Conservation (phyloP, 75 land plant genomes). For the Pinus taeda region DNA sequence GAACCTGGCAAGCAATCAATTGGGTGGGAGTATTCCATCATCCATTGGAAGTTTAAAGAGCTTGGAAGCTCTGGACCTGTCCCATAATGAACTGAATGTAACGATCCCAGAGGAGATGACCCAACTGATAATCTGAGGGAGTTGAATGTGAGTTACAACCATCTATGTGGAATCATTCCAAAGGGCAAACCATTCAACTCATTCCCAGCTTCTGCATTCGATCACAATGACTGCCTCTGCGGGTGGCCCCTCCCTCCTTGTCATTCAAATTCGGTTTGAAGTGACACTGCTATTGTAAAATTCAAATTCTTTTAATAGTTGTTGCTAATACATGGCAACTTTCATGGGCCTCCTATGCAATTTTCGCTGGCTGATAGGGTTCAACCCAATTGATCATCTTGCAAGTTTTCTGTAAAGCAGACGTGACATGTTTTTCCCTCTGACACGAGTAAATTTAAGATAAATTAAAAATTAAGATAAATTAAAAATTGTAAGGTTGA, state of each 20-base stretch:
- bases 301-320: no score
- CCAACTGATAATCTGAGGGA: slow-evolving; percentile 13
- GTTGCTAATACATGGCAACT: no score
- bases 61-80: slow-evolving; percentile 37
- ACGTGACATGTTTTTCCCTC: no score
- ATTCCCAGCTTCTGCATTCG: slow-evolving; percentile 9
- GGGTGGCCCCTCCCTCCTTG: slow-evolving; percentile 42
- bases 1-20: no score
- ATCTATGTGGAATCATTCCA: slow-evolving; percentile 46
- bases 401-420: no score
- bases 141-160: slow-evolving; percentile 42
- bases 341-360: no score
- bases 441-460: no score
- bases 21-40: not conserved
- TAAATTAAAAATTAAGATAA: no score
- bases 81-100: slow-evolving; percentile 36
- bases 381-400: no score
- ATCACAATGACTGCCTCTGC: slow-evolving; percentile 39
- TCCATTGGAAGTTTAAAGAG: slow-evolving; percentile 10
- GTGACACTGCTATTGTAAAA: not conserved
- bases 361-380: no score
- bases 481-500: no score
- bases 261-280: not conserved
- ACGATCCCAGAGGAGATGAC: slow-evolving; percentile 25
- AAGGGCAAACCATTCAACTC: slow-evolving; percentile 16